Evolutionary conservation across 176 grass and related monocot species (phyloP).

Genomic region (Aegilops longissima): DNA sequence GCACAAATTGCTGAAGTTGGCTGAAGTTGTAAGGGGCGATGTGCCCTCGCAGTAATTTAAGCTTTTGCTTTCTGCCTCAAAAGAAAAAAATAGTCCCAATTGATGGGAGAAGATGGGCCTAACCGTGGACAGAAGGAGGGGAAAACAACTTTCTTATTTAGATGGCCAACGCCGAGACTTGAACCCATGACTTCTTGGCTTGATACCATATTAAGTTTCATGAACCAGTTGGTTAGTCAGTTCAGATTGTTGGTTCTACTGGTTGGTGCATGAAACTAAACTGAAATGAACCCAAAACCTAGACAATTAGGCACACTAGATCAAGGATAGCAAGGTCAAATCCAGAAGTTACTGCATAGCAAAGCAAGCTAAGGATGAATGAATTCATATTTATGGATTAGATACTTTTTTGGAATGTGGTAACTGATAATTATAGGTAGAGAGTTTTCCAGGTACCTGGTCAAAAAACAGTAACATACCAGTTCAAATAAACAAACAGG

Average conservation of each 20-base stretch:
- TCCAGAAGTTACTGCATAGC: background rate
- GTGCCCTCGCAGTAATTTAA: too few species aligned
- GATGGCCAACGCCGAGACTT: background rate
- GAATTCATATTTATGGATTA: background rate
- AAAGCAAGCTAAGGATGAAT: slow-evolving; percentile 4
- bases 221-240: background rate
- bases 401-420: background rate
- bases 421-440: background rate
- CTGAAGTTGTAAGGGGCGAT: too few species aligned
- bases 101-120: background rate
- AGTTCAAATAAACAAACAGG: background rate
- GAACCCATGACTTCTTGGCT: background rate
- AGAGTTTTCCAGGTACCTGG: too few species aligned
- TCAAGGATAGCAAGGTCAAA: background rate
- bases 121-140: background rate
- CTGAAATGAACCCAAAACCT: background rate
- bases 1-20: too few species aligned
- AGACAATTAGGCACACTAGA: background rate
- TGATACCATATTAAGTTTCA: background rate
- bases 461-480: background rate
- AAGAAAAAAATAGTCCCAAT: too few species aligned
- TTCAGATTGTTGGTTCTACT: background rate
- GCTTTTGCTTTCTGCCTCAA: too few species aligned
- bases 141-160: background rate
- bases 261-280: background rate